Base-by-base conservation (phyloP, 2,329 filamentous ascomycete genomes). In the Penicillium sp. region DNA sequence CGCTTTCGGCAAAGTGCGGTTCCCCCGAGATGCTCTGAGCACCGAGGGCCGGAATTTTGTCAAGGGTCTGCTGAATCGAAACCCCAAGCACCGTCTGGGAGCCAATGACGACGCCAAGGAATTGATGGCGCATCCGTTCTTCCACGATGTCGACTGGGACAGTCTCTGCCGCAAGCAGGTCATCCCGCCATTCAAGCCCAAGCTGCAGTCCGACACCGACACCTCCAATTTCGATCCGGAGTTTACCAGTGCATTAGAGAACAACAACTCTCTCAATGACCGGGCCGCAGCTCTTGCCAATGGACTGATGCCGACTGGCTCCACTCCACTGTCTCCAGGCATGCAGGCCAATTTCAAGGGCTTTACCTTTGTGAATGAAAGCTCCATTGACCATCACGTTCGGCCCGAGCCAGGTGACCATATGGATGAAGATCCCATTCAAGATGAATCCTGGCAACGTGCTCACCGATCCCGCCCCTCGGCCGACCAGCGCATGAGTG, bases 291-390 rank as follows among this genome's bases (percentile, higher is more conserved):
- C 86, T 6, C 66, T 96, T 33, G 87, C 90, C 11, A 81, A 82
- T 40, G 89, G 89, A 25, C 67, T 76, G 31, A 85, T 92, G 59
- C 82, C 85, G 10, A 32, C 28, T 4, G 85, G 87, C 6, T 94
- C 86, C 10, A 98, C 92, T 0, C 92, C 92, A 0, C 72, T 98
- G 15, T 95, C 88, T 10, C 92, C 92, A 0, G 93, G 87, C 2
- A 89, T 95, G 67, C 92, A 98, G 67, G 92, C 90, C 47, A 95
- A 96, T 60, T 98, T 98, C 72, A 86, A 92, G 57, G 92, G 92
- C 22, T 98, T 98, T 66, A 98, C 92, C 0, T 98, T 94, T 62
- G 92, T 96, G n/a, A 92, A 96, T 55, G 90, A 96, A 68, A 95
- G 86, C 57, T 85, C 86, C 2, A 81, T 98, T 39, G 89, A 96